Conservation (phyloP, 805 yeast genomes). For the Jamesozyma piceae region DNA sequence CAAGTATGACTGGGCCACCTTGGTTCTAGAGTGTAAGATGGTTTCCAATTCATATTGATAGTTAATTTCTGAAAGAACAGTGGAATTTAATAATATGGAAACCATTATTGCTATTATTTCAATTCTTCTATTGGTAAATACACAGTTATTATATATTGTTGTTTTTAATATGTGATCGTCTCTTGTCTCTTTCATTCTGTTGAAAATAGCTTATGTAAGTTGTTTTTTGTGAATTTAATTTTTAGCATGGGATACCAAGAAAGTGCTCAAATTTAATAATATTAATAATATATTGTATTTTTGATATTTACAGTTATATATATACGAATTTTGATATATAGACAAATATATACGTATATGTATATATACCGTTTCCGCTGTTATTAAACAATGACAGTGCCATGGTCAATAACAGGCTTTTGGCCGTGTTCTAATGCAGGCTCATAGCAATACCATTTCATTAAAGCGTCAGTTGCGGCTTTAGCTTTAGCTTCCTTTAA, state of each 20-base stretch:
- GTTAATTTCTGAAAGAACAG: slow-evolving; percentile 10
- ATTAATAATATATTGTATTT: neutral
- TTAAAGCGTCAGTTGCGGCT: slow-evolving; percentile 83
- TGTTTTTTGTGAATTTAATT: no score
- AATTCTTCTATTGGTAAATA: no score
- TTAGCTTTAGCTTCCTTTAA: slow-evolving; percentile 85
- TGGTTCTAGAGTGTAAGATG: neutral
- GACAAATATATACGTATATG: neutral
- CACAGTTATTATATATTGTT: no score
- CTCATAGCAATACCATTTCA: slow-evolving; percentile 84
- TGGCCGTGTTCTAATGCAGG: slow-evolving; percentile 48
- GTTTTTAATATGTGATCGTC: no score
- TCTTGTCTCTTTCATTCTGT: no score
- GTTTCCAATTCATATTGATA: slow-evolving; percentile 7
- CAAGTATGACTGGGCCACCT: slow-evolving; percentile 11
- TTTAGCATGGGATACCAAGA: no score
- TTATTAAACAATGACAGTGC: slow-evolving; percentile 35
- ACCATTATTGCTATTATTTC: neutral
- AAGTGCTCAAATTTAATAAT: no score
- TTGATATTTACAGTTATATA: slow-evolving; percentile 1
- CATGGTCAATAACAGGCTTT: slow-evolving; percentile 45
- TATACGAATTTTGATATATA: neutral
- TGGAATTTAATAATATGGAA: slow-evolving; percentile 3
- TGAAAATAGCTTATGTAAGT: no score
- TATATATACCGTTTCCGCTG: slow-evolving; percentile 1